Evolutionary conservation across 805 yeast genomes (phyloP).

Genomic region (Candida yuanshanica): DNA sequence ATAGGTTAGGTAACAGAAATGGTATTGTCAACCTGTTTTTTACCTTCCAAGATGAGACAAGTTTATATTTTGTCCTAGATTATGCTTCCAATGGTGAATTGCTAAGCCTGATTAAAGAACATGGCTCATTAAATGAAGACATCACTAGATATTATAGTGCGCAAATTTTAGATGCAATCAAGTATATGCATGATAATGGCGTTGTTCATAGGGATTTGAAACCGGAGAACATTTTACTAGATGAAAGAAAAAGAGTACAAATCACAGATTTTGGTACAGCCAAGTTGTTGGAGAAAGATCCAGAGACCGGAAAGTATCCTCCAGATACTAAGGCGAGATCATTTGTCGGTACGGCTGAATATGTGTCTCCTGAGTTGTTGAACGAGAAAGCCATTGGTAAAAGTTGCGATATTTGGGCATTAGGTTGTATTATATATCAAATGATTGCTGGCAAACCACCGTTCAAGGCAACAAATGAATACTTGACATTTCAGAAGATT

Average conservation of each 20-base stretch:
- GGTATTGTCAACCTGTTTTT: slow-evolving; percentile 67
- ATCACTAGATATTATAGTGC: slow-evolving; percentile 64
- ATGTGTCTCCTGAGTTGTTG: slow-evolving; percentile 82
- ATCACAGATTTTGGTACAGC: slow-evolving; percentile 88
- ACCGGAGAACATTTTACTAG: slow-evolving; percentile 75
- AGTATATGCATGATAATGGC: slow-evolving; percentile 68
- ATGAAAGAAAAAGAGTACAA: slow-evolving; percentile 53
- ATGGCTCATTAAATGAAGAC: slow-evolving; percentile 67
- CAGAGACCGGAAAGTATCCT: slow-evolving; percentile 50
- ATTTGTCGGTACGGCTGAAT: slow-evolving; percentile 92
- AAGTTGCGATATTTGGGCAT: slow-evolving; percentile 98
- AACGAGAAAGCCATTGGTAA: slow-evolving; percentile 76
- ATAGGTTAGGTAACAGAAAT: slow-evolving; percentile 52
- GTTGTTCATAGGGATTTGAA: slow-evolving; percentile 77
- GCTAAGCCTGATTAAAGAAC: slow-evolving; percentile 57
- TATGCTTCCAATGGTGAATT: slow-evolving; percentile 80
- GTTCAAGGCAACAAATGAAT: slow-evolving; percentile 78
- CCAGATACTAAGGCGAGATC: slow-evolving; percentile 66
- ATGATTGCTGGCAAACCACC: slow-evolving; percentile 94
- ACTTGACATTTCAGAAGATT: slow-evolving; percentile 74
- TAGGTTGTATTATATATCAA: slow-evolving; percentile 92
- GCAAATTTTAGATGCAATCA: slow-evolving; percentile 68
- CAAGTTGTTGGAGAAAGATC: slow-evolving; percentile 49
- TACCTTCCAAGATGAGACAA: slow-evolving; percentile 74
- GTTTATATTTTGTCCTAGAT: slow-evolving; percentile 69